Base-by-base conservation (phyloP, 2,329 filamentous ascomycete genomes). In the Peltaster fructicola region DNA sequence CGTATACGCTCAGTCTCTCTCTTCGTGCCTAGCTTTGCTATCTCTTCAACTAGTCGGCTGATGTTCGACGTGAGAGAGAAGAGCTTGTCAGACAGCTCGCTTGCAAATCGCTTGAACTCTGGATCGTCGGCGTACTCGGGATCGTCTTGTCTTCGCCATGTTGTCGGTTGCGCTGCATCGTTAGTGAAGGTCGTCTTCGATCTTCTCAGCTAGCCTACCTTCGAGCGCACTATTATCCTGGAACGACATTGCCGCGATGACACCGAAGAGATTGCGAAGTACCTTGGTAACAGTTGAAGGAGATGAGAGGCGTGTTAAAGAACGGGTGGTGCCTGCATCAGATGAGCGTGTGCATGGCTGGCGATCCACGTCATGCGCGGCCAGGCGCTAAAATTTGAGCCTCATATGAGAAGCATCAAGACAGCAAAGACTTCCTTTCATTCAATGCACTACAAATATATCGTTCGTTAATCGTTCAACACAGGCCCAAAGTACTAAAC, bases 11-110 rank as follows among this genome's bases (percentile, higher is more conserved):
- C 78, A 4, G 82, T 93, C 51, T 98, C 88, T 32, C 84, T 75
- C 51, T 76, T 79, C 6, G 82, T 92, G 7, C 88, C 85, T 14
- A 98, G 62, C 8, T 90, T 71, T 19, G 71, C 71, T 33, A 95
- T 70, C 53, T 95, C 80, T 41, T 75, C 77, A 36, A 73, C 74
- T 12, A 98, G 65, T 30, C 80, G 74, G 29, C 79, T 73, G 40
- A 92, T 85, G 52, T 84, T 88, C 36, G 76, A 77, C 26, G 84
- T 84, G 33, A 98, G 66, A 33, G 73, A 72, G 57, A 93, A 92
- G 24, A 98, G 65, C 51, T 85, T 77, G 52, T 80, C 77, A 53
- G 79, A 90, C 32, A 95, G 68, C 30, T 75, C 66, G 45, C 79
- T 73, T 33, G 84, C 80, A 40, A 91, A 68, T 30, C 68, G 65